Evolutionary conservation across 108 stramenopile genomes (phyloP).

Genomic region (Fistulifera pelliculosa): DNA sequence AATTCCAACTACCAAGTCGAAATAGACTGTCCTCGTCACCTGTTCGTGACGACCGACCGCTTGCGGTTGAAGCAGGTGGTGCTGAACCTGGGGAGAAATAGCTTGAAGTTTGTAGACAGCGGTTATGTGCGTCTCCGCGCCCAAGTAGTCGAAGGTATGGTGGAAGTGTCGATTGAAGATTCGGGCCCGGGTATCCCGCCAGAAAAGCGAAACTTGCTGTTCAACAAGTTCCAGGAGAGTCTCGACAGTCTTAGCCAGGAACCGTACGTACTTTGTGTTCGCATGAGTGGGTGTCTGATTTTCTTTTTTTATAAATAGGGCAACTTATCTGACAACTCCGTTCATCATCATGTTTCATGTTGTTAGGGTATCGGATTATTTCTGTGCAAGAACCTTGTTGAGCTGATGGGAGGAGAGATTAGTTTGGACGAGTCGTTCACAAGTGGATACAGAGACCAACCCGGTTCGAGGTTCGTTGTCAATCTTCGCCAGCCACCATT

Average conservation of each 20-base stretch:
- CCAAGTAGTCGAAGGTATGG: slow-evolving; percentile 12
- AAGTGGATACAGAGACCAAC: slow-evolving; percentile 33
- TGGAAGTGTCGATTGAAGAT: slow-evolving; percentile 18
- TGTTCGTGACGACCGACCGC: slow-evolving; percentile 15
- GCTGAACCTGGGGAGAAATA: slow-evolving; percentile 30
- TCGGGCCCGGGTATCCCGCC: slow-evolving; percentile 29
- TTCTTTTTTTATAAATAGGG: background rate
- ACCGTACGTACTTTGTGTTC: slow-evolving; percentile 10
- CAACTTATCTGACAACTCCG: too few species aligned
- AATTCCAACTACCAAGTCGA: slow-evolving; percentile 6
- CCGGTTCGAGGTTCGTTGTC: slow-evolving; percentile 38
- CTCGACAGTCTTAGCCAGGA: slow-evolving; percentile 26
- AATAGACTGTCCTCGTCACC: slow-evolving; percentile 21
- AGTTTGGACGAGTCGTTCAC: slow-evolving; percentile 29
- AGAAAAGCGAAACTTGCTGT: slow-evolving; percentile 20
- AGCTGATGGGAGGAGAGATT: slow-evolving; percentile 43
- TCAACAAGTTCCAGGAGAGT: slow-evolving; percentile 28
- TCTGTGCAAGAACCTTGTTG: slow-evolving; percentile 35
- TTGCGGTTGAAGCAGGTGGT: slow-evolving; percentile 31
- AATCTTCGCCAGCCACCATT: slow-evolving; percentile 13
- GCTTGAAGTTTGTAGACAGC: slow-evolving; percentile 18
- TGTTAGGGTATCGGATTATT: slow-evolving; percentile 37
- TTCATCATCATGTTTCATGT: slow-evolving; percentile 5
- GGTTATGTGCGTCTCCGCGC: slow-evolving; percentile 30
- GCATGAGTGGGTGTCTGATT: background rate